Evolutionary conservation across 1,284 basidiomycete genomes (phyloP), one percentile per base, ranked within the genome.

Genomic region (Uromyces viciae-fabae): DNA sequence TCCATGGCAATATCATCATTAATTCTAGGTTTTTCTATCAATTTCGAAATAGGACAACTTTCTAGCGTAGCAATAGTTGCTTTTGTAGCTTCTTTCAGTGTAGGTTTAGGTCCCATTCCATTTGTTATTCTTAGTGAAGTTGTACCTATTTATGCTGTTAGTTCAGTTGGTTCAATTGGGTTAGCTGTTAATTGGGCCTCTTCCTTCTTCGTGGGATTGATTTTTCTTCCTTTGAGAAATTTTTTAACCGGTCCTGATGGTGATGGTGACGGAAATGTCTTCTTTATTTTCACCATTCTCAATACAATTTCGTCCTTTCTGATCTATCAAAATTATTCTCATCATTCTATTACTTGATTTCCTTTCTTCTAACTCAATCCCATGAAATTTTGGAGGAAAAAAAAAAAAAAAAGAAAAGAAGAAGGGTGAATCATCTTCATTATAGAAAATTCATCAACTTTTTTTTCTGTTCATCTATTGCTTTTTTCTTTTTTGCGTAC

Each of bases 101-200:
- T 93, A 52, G 95, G 95, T 0, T 88, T 97, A n/a, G 95, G 95
- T 0, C 94, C 95, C 0, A 88, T 97, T 46, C 95, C 95, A 0
- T 97, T 95, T 85, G 91, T 98, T 58, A 92, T 97, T 86, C 91
- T 96, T 42, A 91, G 94, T n/a, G 95, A 98, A 85, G 90, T 97
- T 33, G 91, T 94, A 0, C 95, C 95, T 0, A 86, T 89, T 64
- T 89, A 92, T 84, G 92, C 84, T 8, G 83, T 83, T 8, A 83
- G 84, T 19, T 77, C 83, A 40, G 83, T 84, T n/a, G 83, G 84
- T 0, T 84, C 83, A 8, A 36, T 86, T 14, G 85, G 85, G 5
- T 58, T 86, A 17, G 83, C 84, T 22, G 52, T 85, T 38, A 86
- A 86, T 82, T 86, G 85, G 85, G 79, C 84, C 19, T 81, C 84